Evolutionary conservation across 129 eudicot species (phyloP).

Genomic region (Chrysanthemum seticuspe): DNA sequence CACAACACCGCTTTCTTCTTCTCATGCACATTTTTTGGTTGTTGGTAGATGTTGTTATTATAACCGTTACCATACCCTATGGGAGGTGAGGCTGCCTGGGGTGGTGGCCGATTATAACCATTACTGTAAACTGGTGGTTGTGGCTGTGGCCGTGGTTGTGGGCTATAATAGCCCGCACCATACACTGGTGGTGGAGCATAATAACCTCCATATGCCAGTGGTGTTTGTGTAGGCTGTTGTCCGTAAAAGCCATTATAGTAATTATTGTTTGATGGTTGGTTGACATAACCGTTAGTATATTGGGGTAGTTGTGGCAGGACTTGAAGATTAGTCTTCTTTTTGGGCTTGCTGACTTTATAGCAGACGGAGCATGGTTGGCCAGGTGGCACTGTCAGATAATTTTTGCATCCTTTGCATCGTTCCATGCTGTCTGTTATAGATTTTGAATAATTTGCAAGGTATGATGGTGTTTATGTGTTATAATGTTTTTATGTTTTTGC

Average conservation of each 20-base stretch:
- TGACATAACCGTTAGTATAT: conserved; percentile 23
- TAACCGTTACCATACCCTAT: conserved; percentile 20
- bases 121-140: conserved; percentile 1
- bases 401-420: conserved; percentile 49
- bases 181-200: conserved; percentile 15
- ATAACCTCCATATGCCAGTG: conserved; percentile 17
- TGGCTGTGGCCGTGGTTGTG: conserved; percentile 2
- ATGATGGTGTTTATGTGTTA: not conserved
- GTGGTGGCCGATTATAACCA: conserved; percentile 25
- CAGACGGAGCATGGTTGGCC: conserved; percentile 58
- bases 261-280: conserved; percentile 11
- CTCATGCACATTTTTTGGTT: conserved; percentile 35
- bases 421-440: conserved; percentile 29
- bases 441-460: not conserved
- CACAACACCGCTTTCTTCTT: conserved; percentile 65
- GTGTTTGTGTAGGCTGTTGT: conserved; percentile 10
- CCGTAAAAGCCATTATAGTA: conserved; percentile 8
- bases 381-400: conserved; percentile 35
- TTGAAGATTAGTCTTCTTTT: conserved; percentile 5
- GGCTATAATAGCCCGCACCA: conserved; percentile 29
- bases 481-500: not conserved
- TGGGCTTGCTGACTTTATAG: conserved; percentile 9
- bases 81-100: not conserved
- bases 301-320: conserved; percentile 14
- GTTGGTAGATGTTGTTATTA: conserved; percentile 29